Conservation (phyloP, 1,284 basidiomycete genomes). For the Fomes fomentarius region DNA sequence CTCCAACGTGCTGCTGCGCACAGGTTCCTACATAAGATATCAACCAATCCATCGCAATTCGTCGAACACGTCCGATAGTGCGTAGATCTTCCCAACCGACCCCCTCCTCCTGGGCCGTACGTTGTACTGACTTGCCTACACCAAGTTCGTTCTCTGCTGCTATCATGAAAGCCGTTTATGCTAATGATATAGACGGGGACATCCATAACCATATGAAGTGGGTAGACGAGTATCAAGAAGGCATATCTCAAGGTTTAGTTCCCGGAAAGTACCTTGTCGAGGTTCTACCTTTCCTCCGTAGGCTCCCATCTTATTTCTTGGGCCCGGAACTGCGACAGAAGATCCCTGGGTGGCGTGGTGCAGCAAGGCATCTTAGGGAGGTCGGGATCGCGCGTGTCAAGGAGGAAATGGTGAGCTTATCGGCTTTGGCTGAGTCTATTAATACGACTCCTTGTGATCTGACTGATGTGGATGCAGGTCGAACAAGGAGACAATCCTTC, state of each 20-base stretch:
- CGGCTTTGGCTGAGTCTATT: neutral
- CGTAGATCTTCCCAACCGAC: neutral
- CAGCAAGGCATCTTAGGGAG: constrained; percentile 2
- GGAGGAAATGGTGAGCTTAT: neutral
- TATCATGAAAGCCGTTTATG: too few relatives aligned
- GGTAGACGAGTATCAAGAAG: constrained; percentile 10
- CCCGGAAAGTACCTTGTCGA: constrained; percentile 3
- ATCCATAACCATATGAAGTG: constrained; percentile 22
- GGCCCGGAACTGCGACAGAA: constrained; percentile 6
- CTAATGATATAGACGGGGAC: constrained; percentile 17
- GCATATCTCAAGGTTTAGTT: neutral
- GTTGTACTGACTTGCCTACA: too few relatives aligned
- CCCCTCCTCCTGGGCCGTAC: too few relatives aligned
- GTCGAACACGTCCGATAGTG: constrained; percentile 9
- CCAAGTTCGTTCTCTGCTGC: too few relatives aligned
- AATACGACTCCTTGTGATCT: neutral
- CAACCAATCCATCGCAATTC: neutral
- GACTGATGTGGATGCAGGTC: too few relatives aligned
- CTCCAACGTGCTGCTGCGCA: neutral
- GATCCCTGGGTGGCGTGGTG: neutral
- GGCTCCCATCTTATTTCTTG: constrained; percentile 10
- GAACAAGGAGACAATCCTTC: neutral
- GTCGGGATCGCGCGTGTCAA: neutral
- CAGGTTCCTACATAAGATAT: neutral
- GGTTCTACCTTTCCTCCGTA: constrained; percentile 8